Percentiles rank a stretch among this genome's conserved stretches.
Conservation (phyloP, 2,329 filamentous ascomycete genomes). For the Fulvia fulva region DNA sequence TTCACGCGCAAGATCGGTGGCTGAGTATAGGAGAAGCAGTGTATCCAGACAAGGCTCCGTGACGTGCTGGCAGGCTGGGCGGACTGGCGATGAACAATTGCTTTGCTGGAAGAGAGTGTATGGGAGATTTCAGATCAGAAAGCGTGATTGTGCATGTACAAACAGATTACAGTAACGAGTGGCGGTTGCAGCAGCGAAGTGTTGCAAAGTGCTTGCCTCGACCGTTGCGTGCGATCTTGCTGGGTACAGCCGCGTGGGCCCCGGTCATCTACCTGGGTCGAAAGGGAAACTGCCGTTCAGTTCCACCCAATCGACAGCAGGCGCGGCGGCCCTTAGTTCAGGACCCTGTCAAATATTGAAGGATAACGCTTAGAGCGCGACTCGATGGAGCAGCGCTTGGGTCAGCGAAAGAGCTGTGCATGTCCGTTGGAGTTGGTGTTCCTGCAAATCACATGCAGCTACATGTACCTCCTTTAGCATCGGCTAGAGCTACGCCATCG, state of each 20-base stretch:
- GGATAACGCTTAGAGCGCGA: neutral
- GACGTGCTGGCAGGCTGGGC: neutral
- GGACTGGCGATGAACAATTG: neutral
- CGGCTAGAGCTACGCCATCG: neutral
- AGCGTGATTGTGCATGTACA: neutral
- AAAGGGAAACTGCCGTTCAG: neutral
- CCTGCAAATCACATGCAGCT: neutral
- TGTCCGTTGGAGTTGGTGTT: neutral
- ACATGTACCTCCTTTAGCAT: neutral
- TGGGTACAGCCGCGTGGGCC: no score
- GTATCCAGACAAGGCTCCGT: neutral
- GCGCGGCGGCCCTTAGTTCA: neutral
- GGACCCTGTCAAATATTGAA: neutral
- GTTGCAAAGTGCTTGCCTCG: neutral
- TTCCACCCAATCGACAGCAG: neutral
- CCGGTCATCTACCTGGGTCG: neutral
- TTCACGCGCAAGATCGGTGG: neutral
- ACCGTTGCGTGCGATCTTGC: neutral
- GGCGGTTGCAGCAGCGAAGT: neutral
- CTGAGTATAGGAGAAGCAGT: neutral
- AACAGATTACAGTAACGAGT: neutral
- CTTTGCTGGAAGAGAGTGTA: neutral
- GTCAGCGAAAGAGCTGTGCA: no score
- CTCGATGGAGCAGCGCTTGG: neutral
- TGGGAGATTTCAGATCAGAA: neutral